Evolutionary conservation across 768 basidiomycete genomes (phyloP), one percentile per base, ranked within the genome.

Genomic region (Lactarius psammicola): DNA sequence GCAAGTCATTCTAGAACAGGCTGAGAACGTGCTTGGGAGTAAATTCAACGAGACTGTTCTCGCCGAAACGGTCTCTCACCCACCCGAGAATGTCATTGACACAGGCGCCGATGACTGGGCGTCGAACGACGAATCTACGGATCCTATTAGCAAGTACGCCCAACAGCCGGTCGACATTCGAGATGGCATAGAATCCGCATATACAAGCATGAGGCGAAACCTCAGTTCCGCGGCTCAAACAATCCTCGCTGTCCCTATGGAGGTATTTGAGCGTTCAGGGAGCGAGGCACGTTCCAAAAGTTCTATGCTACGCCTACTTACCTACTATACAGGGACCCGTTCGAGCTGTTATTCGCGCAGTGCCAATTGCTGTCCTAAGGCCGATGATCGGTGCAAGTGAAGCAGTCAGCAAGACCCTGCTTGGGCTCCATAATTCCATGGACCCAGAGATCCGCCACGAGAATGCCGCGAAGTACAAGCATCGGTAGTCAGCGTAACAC

Each of bases 371-470:
- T 0, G 95, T 99, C 13, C 78, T 99, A 70, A 95, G 93, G 72
- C 95, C 97, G 2, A 96, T 97, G 94, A 99, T 98, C 64, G 97
- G 97, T 4, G 95, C 95, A 4, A 94, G 89, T 58, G 96, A 97
- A 76, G 97, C 97, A 3, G 90, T 98, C 66, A 90, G 94, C 78
- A 95, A 98, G 80, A 95, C 96, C 0, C 78, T 98, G 42, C 83
- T 98, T 62, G 97, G 97, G 9, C 81, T 99, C 44, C 90, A 95
- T 71, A 98, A 98, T 75, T 85, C 93, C 55, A 78, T 99, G 71
- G 95, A 98, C 75, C 95, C 96, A 11, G 84, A 87, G 65, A 80
- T 90, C 56, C 85, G 87, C 54, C 81, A 85, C 59, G 94, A 96
- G 74, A 90, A 89, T 70, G 90, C 92, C 70, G 94, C 92, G 60